Conservation (phyloP, 1,284 basidiomycete species). For the Vanrija sp. region DNA sequence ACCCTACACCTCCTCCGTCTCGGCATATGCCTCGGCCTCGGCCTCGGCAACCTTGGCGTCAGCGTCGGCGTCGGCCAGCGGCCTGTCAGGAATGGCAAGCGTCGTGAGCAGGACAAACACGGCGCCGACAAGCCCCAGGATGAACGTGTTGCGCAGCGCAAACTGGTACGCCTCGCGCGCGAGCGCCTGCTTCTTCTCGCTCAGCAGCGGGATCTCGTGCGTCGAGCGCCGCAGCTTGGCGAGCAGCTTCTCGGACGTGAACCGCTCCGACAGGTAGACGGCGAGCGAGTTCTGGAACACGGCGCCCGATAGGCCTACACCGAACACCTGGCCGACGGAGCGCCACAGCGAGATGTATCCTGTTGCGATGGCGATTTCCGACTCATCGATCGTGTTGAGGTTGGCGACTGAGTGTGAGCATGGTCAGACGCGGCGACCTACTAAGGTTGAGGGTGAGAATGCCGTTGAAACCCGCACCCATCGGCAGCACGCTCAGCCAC, state of each 20-base stretch:
- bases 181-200: slow-evolving; percentile 9
- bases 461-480: slow-evolving; percentile 29
- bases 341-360: slow-evolving; percentile 30
- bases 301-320: slow-evolving; percentile 28
- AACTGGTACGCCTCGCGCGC: slow-evolving; percentile 23
- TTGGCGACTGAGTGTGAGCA: slow-evolving; percentile 19
- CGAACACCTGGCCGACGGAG: slow-evolving; percentile 28
- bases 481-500: slow-evolving; percentile 29
- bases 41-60: neutral
- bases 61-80: neutral
- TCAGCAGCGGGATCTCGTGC: slow-evolving; percentile 19
- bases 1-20: too few species aligned
- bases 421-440: slow-evolving; percentile 1
- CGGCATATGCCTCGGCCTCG: neutral
- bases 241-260: slow-evolving; percentile 22
- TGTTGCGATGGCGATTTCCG: slow-evolving; percentile 24
- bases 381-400: slow-evolving; percentile 22
- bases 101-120: slow-evolving; percentile 18
- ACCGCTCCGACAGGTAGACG: slow-evolving; percentile 13
- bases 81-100: slow-evolving; percentile 2
- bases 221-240: slow-evolving; percentile 21
- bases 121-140: slow-evolving; percentile 22
- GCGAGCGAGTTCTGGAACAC: slow-evolving; percentile 24
- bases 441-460: slow-evolving; percentile 23
- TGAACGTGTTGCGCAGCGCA: slow-evolving; percentile 24